These are phyloP conservation scores for Phaffomyces antillensis DNA, from an alignment of 805 yeast species.

Conservation along the genomic window DNA sequence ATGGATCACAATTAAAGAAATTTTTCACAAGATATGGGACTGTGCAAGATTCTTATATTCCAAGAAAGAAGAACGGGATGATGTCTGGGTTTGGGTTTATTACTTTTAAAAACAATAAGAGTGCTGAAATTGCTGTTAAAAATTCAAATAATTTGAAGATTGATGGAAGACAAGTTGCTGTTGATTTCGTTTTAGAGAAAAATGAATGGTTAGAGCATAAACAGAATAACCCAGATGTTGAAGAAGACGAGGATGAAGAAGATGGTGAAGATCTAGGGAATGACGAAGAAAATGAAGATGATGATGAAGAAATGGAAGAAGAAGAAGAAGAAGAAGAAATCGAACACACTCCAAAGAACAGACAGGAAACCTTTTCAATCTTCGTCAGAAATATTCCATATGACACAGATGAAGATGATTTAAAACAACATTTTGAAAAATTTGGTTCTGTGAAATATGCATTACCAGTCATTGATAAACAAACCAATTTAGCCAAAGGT, in stretches of 20 bases:
- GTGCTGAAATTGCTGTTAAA: conserved; percentile 78
- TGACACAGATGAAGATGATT: conserved; percentile 77
- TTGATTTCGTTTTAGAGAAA: conserved; percentile 89
- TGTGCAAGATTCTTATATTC: conserved; percentile 83
- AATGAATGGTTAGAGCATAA: conserved; percentile 65
- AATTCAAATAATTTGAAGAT: conserved; percentile 69
- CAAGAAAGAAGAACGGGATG: conserved; percentile 78
- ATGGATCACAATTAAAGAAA: conserved; percentile 62
- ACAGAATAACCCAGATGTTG: conserved; percentile 30
- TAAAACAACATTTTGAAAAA: conserved; percentile 67
- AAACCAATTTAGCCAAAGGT: conserved; percentile 83
- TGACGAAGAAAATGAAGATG: conserved; percentile 22
- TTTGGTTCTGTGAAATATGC: conserved; percentile 92
- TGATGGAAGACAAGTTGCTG: conserved; percentile 87
- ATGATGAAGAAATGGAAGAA: conserved; percentile 29
- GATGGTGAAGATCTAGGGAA: conserved; percentile 22
- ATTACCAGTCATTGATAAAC: conserved; percentile 82
- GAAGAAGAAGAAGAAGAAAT: conserved; percentile 25
- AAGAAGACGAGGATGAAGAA: conserved; percentile 23
- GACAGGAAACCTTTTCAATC: conserved; percentile 62
- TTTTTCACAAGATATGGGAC: conserved; percentile 74
- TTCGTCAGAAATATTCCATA: conserved; percentile 93
- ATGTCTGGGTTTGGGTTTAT: conserved; percentile 96
- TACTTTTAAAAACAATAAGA: conserved; percentile 70
- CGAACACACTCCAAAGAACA: conserved; percentile 38